These are phyloP conservation scores for Ottelia alismoides DNA, from an alignment of 106 monocot species.

Conservation along the genomic window DNA sequence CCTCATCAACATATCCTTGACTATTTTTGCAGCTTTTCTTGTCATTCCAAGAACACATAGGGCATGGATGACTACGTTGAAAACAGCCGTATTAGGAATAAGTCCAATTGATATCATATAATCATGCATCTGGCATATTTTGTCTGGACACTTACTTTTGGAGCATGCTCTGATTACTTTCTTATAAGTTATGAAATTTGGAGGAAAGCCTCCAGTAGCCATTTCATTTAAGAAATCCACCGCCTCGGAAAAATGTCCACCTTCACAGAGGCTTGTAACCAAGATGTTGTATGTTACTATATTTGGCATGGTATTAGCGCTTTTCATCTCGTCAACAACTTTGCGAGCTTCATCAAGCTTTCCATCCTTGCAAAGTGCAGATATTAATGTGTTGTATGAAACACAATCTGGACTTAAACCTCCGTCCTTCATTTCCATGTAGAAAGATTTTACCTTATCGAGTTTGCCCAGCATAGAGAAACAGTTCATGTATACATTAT, in stretches of 20 bases:
- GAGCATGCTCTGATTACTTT: constrained; percentile 47
- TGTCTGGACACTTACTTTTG: constrained; percentile 26
- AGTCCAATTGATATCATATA: constrained; percentile 47
- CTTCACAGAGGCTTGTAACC: constrained; percentile 32
- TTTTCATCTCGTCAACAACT: constrained; percentile 52
- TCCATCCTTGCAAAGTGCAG: constrained; percentile 41
- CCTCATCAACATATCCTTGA: constrained; percentile 49
- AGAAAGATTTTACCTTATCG: constrained; percentile 48
- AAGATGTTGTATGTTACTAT: constrained; percentile 56
- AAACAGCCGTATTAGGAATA: constrained; percentile 31
- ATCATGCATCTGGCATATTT: constrained; percentile 49
- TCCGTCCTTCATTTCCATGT: constrained; percentile 41
- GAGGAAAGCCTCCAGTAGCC: constrained; percentile 25
- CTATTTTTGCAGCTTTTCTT: constrained; percentile 29
- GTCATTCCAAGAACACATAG: constrained; percentile 73
- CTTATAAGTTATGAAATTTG: constrained; percentile 36
- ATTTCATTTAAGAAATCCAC: constrained; percentile 56
- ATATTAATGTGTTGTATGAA: constrained; percentile 73
- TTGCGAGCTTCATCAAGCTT: constrained; percentile 41
- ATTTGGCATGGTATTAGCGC: constrained; percentile 42
- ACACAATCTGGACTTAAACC: constrained; percentile 56
- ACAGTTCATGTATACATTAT: constrained; percentile 87
- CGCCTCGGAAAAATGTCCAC: constrained; percentile 24
- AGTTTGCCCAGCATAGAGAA: constrained; percentile 49
- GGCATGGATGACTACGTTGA: constrained; percentile 48